phyloP scores from a whole-genome alignment of 2,329 filamentous ascomycete genomes.

The Onygena corvina region DNA sequence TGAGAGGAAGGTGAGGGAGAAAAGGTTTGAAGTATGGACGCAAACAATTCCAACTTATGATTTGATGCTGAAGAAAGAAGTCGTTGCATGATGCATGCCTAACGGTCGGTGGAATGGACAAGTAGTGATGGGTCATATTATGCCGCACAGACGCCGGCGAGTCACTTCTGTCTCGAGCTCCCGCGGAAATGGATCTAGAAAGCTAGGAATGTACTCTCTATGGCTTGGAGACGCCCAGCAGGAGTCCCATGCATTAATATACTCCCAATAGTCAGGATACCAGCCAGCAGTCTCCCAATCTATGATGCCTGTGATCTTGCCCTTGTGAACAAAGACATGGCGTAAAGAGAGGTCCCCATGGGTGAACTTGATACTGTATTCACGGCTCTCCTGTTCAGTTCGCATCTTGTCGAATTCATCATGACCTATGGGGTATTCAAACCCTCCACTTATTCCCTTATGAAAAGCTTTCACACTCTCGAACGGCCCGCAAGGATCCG shows the following conservation, averaged over 20 bases:
- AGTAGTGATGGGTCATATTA: neutral
- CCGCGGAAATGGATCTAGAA: slow-evolving; percentile 28
- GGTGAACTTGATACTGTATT: slow-evolving; percentile 16
- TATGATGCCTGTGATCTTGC: slow-evolving; percentile 19
- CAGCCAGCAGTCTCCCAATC: slow-evolving; percentile 37
- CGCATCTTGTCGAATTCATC: slow-evolving; percentile 10
- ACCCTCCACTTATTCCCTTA: slow-evolving; percentile 20
- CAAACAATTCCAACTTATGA: slow-evolving; percentile 9
- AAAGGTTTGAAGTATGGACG: neutral
- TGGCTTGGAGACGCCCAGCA: slow-evolving; percentile 21
- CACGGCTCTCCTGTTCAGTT: slow-evolving; percentile 4
- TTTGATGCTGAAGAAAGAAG: slow-evolving; percentile 12
- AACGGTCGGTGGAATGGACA: no score
- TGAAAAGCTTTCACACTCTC: slow-evolving; percentile 26
- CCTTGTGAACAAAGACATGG: slow-evolving; percentile 19
- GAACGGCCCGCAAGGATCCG: slow-evolving; percentile 25
- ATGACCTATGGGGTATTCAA: slow-evolving; percentile 12
- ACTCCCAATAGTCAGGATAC: slow-evolving; percentile 38
- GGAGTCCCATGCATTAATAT: slow-evolving; percentile 26
- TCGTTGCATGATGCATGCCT: no score
- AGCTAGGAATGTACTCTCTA: slow-evolving; percentile 21
- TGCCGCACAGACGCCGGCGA: slow-evolving; percentile 26
- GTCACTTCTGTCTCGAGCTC: slow-evolving; percentile 33
- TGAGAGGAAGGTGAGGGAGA: slow-evolving; percentile 3
- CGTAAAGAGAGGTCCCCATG: slow-evolving; percentile 22